These are phyloP conservation scores for Amborella trichopoda DNA, from an alignment of 164 flowering plant species.

Conservation along the genomic window DNA sequence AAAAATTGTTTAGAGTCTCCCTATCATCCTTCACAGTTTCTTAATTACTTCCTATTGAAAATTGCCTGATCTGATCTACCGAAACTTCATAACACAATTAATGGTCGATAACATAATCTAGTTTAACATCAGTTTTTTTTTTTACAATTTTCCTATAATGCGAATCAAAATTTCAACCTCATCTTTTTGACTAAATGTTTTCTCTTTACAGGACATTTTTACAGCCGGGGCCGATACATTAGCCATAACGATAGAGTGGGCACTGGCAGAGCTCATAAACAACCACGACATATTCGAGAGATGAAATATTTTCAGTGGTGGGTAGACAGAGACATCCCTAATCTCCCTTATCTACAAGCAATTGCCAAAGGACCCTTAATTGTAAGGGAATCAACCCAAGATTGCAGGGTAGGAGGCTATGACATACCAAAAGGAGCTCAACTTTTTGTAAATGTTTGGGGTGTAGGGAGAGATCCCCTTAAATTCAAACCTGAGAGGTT, in stretches of 20 bases:
- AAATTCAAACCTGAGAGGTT: conserved; percentile 57
- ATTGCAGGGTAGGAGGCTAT: conserved; percentile 28
- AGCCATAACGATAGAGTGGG: conserved; percentile 28
- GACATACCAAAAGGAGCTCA: conserved; percentile 33
- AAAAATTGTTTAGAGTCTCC: no score
- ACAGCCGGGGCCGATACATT: conserved; percentile 34
- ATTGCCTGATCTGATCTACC: no score
- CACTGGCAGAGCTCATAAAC: conserved; percentile 37
- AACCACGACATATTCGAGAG: conserved; percentile 16
- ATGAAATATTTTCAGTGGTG: conserved; percentile 26
- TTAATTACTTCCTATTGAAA: no score
- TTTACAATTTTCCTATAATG: no score
- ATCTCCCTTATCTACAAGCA: conserved; percentile 33
- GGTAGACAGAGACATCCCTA: conserved; percentile 24
- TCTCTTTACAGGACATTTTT: conserved; percentile 14
- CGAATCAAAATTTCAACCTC: no score
- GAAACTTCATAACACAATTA: no score
- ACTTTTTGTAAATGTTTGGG: conserved; percentile 43
- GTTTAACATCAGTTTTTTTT: no score
- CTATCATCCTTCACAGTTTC: no score
- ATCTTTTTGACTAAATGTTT: not conserved
- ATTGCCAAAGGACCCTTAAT: conserved; percentile 35
- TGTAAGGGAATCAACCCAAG: conserved; percentile 19
- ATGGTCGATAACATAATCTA: no score
- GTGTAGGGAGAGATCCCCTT: conserved; percentile 47